Conservation (phyloP, 2,329 filamentous ascomycete genomes). For the Chlorencoelia australis region DNA sequence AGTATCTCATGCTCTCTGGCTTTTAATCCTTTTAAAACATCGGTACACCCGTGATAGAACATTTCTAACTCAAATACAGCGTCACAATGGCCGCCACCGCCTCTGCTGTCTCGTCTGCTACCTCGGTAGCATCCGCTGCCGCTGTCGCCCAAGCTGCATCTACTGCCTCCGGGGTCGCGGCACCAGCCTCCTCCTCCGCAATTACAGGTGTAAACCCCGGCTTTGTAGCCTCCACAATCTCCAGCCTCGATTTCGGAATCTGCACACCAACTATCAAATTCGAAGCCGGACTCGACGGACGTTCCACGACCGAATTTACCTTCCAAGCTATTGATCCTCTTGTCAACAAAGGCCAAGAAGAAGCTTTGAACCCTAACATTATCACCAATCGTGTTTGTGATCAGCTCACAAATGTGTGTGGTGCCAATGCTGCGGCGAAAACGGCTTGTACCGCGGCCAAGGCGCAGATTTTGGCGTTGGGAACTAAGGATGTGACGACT, state of each 20-base stretch:
- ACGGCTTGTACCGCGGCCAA: slow-evolving; percentile 42
- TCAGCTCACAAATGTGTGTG: slow-evolving; percentile 57
- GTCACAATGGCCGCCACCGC: slow-evolving; percentile 1
- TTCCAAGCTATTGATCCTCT: slow-evolving; percentile 57
- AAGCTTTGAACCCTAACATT: slow-evolving; percentile 62
- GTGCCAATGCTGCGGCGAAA: slow-evolving; percentile 49
- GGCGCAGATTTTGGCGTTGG: slow-evolving; percentile 39
- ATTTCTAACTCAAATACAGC: no score
- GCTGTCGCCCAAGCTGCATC: background rate
- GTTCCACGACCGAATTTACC: slow-evolving; percentile 48
- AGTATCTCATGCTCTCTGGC: no score
- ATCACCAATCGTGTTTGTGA: slow-evolving; percentile 65
- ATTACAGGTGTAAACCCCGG: slow-evolving; percentile 14
- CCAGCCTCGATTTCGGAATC: slow-evolving; percentile 37
- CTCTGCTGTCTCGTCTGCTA: background rate
- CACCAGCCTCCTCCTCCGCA: slow-evolving; percentile 8
- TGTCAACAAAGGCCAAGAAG: slow-evolving; percentile 50
- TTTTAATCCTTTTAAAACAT: no score
- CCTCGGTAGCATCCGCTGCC: background rate
- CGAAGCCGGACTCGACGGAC: slow-evolving; percentile 41
- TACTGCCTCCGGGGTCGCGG: background rate
- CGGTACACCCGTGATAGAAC: no score
- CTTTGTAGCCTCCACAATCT: slow-evolving; percentile 20
- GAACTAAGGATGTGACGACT: slow-evolving; percentile 38
- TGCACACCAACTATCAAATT: slow-evolving; percentile 46